Evolutionary conservation across 2,329 filamentous ascomycete species (phyloP).

Genomic region (Claviceps quebecensis): DNA sequence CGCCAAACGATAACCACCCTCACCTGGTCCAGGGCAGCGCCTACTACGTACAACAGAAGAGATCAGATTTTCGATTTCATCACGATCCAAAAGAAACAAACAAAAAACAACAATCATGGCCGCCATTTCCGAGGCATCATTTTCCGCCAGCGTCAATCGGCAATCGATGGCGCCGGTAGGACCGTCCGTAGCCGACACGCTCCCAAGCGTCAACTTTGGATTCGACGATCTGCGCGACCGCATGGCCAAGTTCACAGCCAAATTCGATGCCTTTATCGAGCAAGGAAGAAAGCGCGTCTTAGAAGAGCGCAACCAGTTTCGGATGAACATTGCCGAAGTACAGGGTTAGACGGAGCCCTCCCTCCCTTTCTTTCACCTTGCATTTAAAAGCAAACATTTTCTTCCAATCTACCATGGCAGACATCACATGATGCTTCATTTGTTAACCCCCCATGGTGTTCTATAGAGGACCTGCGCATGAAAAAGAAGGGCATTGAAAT

Average conservation of each 20-base stretch:
- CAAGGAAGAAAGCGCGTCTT: conserved; percentile 77
- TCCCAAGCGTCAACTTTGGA: conserved; percentile 86
- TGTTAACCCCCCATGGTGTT: conserved; percentile 2
- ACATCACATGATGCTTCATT: neutral
- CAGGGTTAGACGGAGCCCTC: conserved; percentile 49
- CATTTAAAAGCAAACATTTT: neutral
- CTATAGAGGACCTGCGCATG: conserved; percentile 76
- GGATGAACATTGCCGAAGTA: conserved; percentile 75
- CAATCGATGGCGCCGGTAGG: conserved; percentile 43
- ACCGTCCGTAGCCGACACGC: conserved; percentile 58
- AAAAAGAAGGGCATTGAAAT: conserved; percentile 81
- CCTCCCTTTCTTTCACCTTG: neutral
- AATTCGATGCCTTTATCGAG: conserved; percentile 90
- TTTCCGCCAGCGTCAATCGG: conserved; percentile 48
- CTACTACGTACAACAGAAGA: neutral
- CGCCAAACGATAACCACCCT: neutral
- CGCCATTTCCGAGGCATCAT: conserved; percentile 53
- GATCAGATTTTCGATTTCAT: neutral
- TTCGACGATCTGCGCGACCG: conserved; percentile 91
- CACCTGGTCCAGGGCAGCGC: neutral
- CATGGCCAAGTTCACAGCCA: conserved; percentile 83
- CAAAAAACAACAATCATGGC: conserved; percentile 26
- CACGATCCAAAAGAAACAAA: neutral
- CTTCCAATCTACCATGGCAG: neutral
- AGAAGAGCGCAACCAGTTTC: conserved; percentile 88